phyloP scores from a whole-genome alignment of 331 rosid species.

The Phaseolus coccineus region DNA sequence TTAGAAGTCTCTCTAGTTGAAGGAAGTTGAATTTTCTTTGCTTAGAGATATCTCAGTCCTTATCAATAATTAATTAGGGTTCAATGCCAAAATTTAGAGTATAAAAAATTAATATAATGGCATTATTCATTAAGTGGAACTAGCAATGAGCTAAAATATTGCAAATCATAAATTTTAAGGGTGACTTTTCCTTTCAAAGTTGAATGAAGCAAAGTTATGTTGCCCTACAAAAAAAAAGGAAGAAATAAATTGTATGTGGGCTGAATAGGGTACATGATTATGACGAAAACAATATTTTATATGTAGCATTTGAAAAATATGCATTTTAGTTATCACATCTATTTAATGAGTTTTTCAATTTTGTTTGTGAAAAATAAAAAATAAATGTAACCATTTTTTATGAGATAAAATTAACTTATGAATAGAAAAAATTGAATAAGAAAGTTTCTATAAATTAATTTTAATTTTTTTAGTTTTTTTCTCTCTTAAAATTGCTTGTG shows the following conservation, averaged over 20 bases:
- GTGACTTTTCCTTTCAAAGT: neutral
- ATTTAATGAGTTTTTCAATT: neutral
- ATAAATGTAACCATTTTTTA: too few species aligned
- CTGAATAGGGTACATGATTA: neutral
- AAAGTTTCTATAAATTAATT: too few species aligned
- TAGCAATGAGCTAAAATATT: neutral
- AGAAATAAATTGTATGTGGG: neutral
- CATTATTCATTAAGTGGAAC: neutral
- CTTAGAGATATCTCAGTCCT: neutral
- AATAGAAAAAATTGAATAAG: too few species aligned
- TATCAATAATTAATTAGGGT: neutral
- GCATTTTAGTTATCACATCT: neutral
- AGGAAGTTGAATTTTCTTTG: neutral
- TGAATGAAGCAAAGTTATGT: neutral
- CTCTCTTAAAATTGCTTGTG: too few species aligned
- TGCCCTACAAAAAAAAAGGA: neutral
- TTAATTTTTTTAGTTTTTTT: too few species aligned
- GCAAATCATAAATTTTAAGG: neutral
- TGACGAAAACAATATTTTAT: neutral
- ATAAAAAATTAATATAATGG: neutral
- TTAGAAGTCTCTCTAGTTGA: neutral
- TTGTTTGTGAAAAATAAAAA: too few species aligned
- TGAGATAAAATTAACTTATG: too few species aligned
- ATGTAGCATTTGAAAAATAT: neutral
- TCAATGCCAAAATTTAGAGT: neutral